phyloP scores from a whole-genome alignment of 306 rosid genomes.

The Ziziphus jujuba region DNA sequence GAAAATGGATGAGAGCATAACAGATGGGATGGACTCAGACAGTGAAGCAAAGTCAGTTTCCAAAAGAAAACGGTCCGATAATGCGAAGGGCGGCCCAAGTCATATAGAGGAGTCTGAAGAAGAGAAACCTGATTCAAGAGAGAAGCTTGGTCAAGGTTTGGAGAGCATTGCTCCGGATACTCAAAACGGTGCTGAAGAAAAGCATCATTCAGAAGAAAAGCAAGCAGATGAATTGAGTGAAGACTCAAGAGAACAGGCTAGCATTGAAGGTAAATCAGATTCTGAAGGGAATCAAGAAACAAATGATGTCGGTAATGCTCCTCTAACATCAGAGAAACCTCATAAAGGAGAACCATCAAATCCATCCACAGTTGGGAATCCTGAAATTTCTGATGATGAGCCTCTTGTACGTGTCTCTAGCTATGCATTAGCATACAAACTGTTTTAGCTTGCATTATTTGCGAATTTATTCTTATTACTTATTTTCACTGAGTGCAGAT shows the following conservation, averaged over 20 bases:
- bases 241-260: constrained; percentile 43
- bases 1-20: constrained; percentile 34
- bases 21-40: constrained; percentile 47
- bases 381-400: constrained; percentile 78
- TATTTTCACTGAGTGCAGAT: constrained; percentile 46
- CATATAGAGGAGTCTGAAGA: constrained; percentile 49
- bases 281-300: constrained; percentile 43
- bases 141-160: constrained; percentile 42
- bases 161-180: constrained; percentile 36
- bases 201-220: constrained; percentile 49
- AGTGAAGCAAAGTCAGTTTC: constrained; percentile 48
- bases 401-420: constrained; percentile 67
- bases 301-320: constrained; percentile 33
- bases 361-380: constrained; percentile 29
- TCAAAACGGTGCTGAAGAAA: constrained; percentile 42
- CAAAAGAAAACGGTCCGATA: constrained; percentile 37
- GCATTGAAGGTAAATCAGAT: constrained; percentile 32
- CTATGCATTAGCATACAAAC: constrained; percentile 13
- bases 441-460: neutral
- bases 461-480: neutral
- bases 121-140: constrained; percentile 44
- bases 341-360: constrained; percentile 26
- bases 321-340: constrained; percentile 33
- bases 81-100: constrained; percentile 30
- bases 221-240: constrained; percentile 45